These are phyloP conservation scores for Mucor saturninus DNA, from an alignment of 371 early-diverging fungal species.

Conservation along the genomic window DNA sequence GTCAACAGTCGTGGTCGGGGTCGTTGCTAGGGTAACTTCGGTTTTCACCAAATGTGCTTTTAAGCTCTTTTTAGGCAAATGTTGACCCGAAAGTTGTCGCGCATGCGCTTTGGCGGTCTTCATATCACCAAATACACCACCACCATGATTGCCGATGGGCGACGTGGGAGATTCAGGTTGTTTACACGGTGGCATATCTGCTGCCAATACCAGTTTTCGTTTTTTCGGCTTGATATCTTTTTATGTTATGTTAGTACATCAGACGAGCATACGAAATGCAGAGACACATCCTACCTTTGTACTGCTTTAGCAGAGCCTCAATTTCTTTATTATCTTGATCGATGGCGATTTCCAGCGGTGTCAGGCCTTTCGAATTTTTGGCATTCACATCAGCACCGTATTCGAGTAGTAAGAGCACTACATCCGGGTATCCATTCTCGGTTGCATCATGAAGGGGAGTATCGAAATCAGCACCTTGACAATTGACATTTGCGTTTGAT, in stretches of 20 bases:
- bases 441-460: conserved; percentile 86
- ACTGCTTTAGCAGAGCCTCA: conserved; percentile 19
- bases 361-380: conserved; percentile 58
- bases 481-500: conserved; percentile 76
- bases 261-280: no score
- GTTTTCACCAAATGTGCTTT: conserved; percentile 23
- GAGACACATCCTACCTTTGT: conserved; percentile 13
- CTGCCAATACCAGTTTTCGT: conserved; percentile 35
- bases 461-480: conserved; percentile 70
- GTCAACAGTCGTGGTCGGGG: background rate
- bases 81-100: conserved; percentile 41
- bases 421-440: conserved; percentile 61
- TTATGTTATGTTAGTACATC: no score
- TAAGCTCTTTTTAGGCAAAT: conserved; percentile 45
- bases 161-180: conserved; percentile 27
- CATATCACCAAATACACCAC: conserved; percentile 2
- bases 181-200: conserved; percentile 5
- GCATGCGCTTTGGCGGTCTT: conserved; percentile 36
- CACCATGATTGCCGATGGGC: conserved; percentile 3
- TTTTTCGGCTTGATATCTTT: conserved; percentile 30
- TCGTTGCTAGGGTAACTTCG: conserved; percentile 22
- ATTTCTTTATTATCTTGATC: conserved; percentile 55
- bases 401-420: conserved; percentile 48
- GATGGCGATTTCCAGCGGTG: conserved; percentile 60
- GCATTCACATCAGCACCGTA: conserved; percentile 52